Conservation (phyloP, 768 basidiomycete species). For the Lactarius evosmus region DNA sequence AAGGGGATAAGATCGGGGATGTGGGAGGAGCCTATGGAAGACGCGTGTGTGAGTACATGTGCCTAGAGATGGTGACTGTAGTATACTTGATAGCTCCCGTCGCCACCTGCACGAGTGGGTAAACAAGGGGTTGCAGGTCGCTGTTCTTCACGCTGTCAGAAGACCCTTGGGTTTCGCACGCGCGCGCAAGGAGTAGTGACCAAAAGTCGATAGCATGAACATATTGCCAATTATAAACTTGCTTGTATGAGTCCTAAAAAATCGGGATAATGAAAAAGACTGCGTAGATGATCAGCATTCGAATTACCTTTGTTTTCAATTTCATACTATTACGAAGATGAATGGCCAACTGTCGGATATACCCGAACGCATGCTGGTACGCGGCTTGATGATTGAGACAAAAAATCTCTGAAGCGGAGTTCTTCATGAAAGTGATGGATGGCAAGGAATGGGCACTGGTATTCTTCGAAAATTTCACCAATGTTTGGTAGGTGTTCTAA, state of each 20-base stretch:
- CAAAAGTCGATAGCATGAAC: slow-evolving; percentile 96
- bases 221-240: slow-evolving; percentile 99
- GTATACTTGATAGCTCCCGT: slow-evolving; percentile 89
- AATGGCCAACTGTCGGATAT: slow-evolving; percentile 92
- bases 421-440: slow-evolving; percentile 95
- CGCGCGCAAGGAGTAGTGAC: slow-evolving; percentile 80
- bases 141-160: slow-evolving; percentile 57
- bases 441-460: slow-evolving; percentile 87
- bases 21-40: slow-evolving; percentile 72
- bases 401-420: slow-evolving; percentile 91
- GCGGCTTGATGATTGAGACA: slow-evolving; percentile 66
- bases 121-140: slow-evolving; percentile 84
- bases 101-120: slow-evolving; percentile 92
- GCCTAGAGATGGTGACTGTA: background rate
- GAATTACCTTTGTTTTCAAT: slow-evolving; percentile 69
- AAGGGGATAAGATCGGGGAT: slow-evolving; percentile 89
- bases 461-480: slow-evolving; percentile 80
- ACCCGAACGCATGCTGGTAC: slow-evolving; percentile 95
- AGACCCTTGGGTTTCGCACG: slow-evolving; percentile 63
- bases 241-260: slow-evolving; percentile 79
- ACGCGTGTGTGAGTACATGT: slow-evolving; percentile 2
- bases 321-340: slow-evolving; percentile 91
- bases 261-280: background rate
- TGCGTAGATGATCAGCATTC: background rate
- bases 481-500: slow-evolving; percentile 83